phyloP scores from a whole-genome alignment of 2,329 filamentous ascomycete genomes.

The Claviceps sp. region DNA sequence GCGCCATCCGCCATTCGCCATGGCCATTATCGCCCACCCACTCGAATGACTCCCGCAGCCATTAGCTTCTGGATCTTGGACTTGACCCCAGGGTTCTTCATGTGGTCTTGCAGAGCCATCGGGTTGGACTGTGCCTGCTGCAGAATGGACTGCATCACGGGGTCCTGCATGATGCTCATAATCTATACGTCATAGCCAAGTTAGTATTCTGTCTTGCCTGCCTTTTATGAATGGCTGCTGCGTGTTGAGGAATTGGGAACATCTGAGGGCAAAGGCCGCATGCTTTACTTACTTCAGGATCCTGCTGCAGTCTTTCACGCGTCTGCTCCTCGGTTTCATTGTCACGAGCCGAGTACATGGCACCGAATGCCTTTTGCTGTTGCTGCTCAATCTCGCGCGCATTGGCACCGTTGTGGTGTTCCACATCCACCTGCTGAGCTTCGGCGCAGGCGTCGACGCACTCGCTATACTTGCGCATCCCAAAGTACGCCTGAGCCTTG shows the following conservation, averaged over 20 bases:
- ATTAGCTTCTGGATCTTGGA: slow-evolving; percentile 91
- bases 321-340: slow-evolving; percentile 96
- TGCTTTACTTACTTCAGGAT: slow-evolving; percentile 62
- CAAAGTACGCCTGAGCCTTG: slow-evolving; percentile 89
- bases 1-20: too few relatives aligned
- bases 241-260: background rate
- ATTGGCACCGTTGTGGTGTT: slow-evolving; percentile 58
- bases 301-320: slow-evolving; percentile 74
- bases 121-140: slow-evolving; percentile 94
- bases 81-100: slow-evolving; percentile 78
- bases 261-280: background rate
- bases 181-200: slow-evolving; percentile 37
- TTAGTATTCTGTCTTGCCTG: background rate
- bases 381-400: slow-evolving; percentile 85
- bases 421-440: slow-evolving; percentile 63
- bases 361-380: slow-evolving; percentile 79
- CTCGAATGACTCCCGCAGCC: slow-evolving; percentile 79
- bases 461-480: slow-evolving; percentile 97
- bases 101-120: slow-evolving; percentile 86
- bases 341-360: slow-evolving; percentile 81
- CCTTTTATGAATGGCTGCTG: too few relatives aligned
- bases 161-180: slow-evolving; percentile 82
- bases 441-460: slow-evolving; percentile 81
- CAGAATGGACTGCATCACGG: slow-evolving; percentile 93
- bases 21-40: slow-evolving; percentile 35